These are phyloP conservation scores for Aphanomyces euteiches DNA, from an alignment of 352 stramenopile genomes.

Conservation along the genomic window DNA sequence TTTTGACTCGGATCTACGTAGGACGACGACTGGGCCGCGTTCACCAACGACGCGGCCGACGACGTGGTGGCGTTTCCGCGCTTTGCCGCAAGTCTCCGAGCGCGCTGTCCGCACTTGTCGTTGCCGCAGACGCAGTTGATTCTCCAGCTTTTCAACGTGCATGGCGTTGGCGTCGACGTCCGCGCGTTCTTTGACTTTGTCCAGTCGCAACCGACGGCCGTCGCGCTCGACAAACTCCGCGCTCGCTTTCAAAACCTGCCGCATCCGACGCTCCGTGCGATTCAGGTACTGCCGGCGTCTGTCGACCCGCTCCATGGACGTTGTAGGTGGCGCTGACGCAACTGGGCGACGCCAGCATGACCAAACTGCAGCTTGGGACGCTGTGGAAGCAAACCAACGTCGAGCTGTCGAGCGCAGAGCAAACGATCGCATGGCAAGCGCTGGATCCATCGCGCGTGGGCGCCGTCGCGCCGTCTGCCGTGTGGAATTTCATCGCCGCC, in stretches of 20 bases:
- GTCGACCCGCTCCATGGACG: no score
- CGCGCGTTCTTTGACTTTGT: conserved; percentile 20
- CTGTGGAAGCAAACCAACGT: conserved; percentile 32
- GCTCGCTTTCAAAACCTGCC: background rate
- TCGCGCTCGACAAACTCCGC: conserved; percentile 14
- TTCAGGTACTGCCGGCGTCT: background rate
- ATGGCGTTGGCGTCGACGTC: conserved; percentile 20
- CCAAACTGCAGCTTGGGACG: conserved; percentile 15
- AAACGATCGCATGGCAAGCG: conserved; percentile 4
- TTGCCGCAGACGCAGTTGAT: conserved; percentile 6
- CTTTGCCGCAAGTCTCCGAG: background rate
- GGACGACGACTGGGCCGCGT: background rate
- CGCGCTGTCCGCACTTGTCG: background rate
- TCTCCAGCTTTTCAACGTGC: conserved; percentile 19
- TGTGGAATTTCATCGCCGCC: conserved; percentile 14
- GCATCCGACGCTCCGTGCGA: background rate
- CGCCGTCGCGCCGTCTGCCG: background rate
- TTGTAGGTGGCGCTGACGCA: conserved; percentile 11
- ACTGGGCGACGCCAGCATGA: background rate
- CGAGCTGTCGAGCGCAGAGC: conserved; percentile 13
- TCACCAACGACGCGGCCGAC: background rate
- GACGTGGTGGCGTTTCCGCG: background rate
- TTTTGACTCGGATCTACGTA: background rate
- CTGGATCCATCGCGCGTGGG: background rate
- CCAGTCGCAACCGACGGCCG: background rate